phyloP scores from a whole-genome alignment of 352 stramenopile species.

The Heterotrichella gracilis region DNA sequence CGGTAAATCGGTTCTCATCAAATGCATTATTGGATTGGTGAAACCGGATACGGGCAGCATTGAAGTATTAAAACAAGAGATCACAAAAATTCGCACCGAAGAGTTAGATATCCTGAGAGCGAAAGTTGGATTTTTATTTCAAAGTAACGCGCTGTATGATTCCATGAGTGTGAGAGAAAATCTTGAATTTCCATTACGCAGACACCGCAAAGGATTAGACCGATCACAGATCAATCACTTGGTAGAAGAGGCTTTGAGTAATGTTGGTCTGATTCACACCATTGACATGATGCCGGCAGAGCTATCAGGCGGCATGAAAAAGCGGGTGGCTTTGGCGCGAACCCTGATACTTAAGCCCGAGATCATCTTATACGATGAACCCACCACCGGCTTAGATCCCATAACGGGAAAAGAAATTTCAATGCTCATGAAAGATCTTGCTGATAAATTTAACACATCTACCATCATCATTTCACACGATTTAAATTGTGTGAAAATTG shows the following conservation, averaged over 20 bases:
- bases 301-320: neutral
- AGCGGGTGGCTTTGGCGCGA: neutral
- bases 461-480: neutral
- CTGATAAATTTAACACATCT: neutral
- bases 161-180: neutral
- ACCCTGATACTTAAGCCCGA: neutral
- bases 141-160: neutral
- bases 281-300: neutral
- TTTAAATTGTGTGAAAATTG: neutral
- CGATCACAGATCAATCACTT: no score
- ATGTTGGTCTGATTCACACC: neutral
- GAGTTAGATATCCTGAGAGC: neutral
- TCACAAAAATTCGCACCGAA: neutral
- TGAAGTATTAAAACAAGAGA: neutral
- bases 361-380: neutral
- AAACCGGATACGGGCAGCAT: neutral
- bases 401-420: neutral
- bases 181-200: neutral
- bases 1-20: neutral
- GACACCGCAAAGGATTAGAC: neutral
- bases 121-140: neutral
- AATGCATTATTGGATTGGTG: neutral
- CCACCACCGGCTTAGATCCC: neutral
- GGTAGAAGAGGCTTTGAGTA: neutral
- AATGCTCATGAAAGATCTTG: neutral